Evolutionary conservation across 306 rosid species (phyloP).

Genomic region (Casuarina glauca): DNA sequence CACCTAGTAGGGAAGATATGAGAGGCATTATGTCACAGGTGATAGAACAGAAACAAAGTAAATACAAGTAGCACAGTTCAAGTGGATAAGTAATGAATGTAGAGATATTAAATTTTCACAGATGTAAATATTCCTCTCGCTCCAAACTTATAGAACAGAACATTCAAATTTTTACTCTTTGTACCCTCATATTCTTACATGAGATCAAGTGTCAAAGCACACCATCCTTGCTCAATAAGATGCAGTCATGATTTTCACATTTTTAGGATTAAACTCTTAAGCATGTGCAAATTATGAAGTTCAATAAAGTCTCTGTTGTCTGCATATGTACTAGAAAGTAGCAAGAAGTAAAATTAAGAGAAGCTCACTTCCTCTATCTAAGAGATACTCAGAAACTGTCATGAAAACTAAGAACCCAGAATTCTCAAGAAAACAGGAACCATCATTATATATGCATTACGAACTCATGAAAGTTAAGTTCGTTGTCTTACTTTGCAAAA

Average conservation of each 20-base stretch:
- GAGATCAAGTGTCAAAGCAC: background rate
- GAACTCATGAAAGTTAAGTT: slow-evolving; percentile 28
- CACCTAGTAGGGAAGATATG: slow-evolving; percentile 47
- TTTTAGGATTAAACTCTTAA: background rate
- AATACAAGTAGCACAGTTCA: slow-evolving; percentile 4
- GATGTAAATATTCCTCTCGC: background rate
- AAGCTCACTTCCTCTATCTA: slow-evolving; percentile 4
- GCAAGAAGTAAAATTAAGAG: background rate
- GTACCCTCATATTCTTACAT: background rate
- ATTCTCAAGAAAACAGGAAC: slow-evolving; percentile 28
- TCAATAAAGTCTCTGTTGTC: background rate
- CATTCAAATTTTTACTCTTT: background rate
- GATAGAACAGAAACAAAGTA: slow-evolving; percentile 29
- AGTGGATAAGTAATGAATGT: slow-evolving; percentile 3
- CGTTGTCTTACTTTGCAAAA: slow-evolving; percentile 66
- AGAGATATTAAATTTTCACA: slow-evolving; percentile 16
- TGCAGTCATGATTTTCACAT: background rate
- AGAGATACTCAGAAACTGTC: background rate
- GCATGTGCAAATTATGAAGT: background rate
- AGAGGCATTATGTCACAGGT: slow-evolving; percentile 20
- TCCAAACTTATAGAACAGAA: background rate
- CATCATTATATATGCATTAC: slow-evolving; percentile 20
- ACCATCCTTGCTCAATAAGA: background rate
- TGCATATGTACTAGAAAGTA: background rate
- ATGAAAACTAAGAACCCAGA: background rate